Conservation (phyloP, 2,329 filamentous ascomycete species). For the Apiospora rasikravindrae region DNA sequence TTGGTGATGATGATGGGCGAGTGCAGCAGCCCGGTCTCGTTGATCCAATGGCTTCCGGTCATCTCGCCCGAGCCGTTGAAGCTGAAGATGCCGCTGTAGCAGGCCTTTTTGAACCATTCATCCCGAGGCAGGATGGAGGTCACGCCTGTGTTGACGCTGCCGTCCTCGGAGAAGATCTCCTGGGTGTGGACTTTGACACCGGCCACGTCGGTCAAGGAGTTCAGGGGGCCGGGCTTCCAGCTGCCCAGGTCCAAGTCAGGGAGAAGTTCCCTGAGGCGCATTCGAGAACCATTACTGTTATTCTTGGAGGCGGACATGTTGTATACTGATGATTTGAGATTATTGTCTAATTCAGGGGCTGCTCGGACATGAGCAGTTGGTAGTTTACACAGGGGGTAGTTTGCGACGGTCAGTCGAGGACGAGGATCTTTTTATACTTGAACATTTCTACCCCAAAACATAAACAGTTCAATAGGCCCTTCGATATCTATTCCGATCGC, state of each 20-base stretch:
- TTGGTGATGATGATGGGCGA: conserved; percentile 67
- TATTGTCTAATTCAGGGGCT: background rate
- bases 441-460: background rate
- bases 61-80: conserved; percentile 70
- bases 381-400: background rate
- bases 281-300: conserved; percentile 27
- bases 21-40: conserved; percentile 63
- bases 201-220: conserved; percentile 57
- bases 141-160: conserved; percentile 53
- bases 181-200: conserved; percentile 54
- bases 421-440: background rate
- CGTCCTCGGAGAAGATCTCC: conserved; percentile 44
- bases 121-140: conserved; percentile 54
- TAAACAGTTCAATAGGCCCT: background rate
- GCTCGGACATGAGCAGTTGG: background rate
- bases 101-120: conserved; percentile 51
- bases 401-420: background rate
- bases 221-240: conserved; percentile 50
- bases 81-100: conserved; percentile 58
- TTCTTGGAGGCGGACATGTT: background rate
- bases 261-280: conserved; percentile 50
- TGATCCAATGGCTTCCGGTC: conserved; percentile 65
- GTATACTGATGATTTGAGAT: background rate
- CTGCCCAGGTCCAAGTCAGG: conserved; percentile 50
- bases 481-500: background rate